Evolutionary conservation across 768 basidiomycete genomes (phyloP).

Genomic region (Mycena olivaceomarginata): DNA sequence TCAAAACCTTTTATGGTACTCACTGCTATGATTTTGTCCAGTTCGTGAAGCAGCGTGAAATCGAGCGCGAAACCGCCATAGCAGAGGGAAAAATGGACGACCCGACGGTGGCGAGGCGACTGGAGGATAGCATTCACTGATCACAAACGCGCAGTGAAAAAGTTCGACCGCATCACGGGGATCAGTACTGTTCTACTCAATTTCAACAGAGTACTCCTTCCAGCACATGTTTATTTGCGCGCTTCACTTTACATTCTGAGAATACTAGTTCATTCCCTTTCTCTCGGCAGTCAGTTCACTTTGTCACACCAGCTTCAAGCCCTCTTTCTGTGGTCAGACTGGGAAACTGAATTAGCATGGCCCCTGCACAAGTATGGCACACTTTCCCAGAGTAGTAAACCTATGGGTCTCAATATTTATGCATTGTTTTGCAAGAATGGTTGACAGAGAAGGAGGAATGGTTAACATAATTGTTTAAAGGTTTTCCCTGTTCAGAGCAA

Average conservation of each 20-base stretch:
- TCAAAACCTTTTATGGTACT: neutral
- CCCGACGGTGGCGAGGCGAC: conserved; percentile 83
- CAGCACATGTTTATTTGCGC: conserved; percentile 63
- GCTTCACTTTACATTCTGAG: neutral
- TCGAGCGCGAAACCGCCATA: conserved; percentile 84
- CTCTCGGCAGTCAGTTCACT: no score
- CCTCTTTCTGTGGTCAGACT: no score
- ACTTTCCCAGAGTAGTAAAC: conserved; percentile 95
- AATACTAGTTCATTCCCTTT: no score
- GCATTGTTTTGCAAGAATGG: neutral
- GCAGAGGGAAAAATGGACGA: conserved; percentile 92
- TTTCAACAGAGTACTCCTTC: no score
- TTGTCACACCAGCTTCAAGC: no score
- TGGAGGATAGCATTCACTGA: conserved; percentile 95
- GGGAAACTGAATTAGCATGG: conserved; percentile 91
- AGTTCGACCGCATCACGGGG: conserved; percentile 96
- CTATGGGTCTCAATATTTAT: conserved; percentile 74
- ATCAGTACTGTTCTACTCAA: conserved; percentile 74
- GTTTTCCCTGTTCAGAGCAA: no score
- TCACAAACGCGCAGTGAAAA: conserved; percentile 92
- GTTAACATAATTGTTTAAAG: no score
- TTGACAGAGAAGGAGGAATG: no score
- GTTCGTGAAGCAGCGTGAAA: conserved; percentile 86
- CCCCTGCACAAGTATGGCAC: conserved; percentile 99
- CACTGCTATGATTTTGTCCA: conserved; percentile 46